Evolutionary conservation across 257 asterid species (phyloP), one percentile per base, ranked within the genome.

Genomic region (Nicotiana sylvestris): DNA sequence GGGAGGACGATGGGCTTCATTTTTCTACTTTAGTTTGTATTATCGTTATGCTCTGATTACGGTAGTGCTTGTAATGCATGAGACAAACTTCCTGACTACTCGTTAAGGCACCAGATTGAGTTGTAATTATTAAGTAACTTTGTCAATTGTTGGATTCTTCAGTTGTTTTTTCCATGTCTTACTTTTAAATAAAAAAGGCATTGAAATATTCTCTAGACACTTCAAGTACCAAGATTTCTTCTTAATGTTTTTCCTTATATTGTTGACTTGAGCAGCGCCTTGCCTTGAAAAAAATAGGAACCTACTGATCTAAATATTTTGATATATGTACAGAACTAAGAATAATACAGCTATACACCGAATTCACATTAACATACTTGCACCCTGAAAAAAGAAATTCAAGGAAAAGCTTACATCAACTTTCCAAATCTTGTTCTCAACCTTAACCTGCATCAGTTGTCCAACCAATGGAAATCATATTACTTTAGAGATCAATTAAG

Each of bases 351-450:
- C 15, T 21, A 70, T 70, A 70, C n/a, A 70, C 9, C 21, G 21
- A 62, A 65, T 29, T 64, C 65, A 64, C 64, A 2, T 29, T 16
- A 18, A 58, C 10, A 57, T 8, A 10, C 6, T 1, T 33, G 30
- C 33, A 46, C 12, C 64, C 15, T 16, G 29, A 37, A 55, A 74
- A 30, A 33, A 37, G 4, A 68, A 67, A 67, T 33, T 37, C 77
- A 68, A 35, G 51, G 37, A 39, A 56, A 83, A 76, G 88, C 99
- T 91, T 89, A 93, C 99, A 87, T 94, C 98, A 84, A 96, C 90
- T 91, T 90, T 94, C 99, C 99, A 93, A 66, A 86, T 91, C 91
- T 92, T 93, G 91, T 92, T 96, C 83, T 96, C 99, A 25, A 93
- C 95, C 88, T 91, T 96, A 87, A 93, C 98, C 99, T 94, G 94